A percentile compares a stretch with the other conserved stretches of the same genome.
These are phyloP conservation scores for Margaritispora aquatica DNA, from an alignment of 495 filamentous ascomycete species.

Conservation along the genomic window DNA sequence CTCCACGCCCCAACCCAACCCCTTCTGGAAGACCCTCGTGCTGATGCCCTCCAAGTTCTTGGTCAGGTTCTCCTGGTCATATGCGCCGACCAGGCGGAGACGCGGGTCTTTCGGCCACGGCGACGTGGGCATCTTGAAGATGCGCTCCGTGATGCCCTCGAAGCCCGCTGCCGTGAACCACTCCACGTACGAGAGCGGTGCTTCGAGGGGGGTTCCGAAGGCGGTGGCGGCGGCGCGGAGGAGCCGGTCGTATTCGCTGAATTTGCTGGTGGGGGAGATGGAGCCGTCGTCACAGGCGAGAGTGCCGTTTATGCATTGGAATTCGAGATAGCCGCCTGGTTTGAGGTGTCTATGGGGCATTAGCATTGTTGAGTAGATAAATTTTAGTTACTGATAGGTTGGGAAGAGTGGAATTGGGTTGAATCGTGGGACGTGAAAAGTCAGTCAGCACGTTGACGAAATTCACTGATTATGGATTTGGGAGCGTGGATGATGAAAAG, in stretches of 20 bases:
- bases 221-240: too few relatives aligned
- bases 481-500: too few relatives aligned
- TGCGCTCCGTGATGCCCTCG: conserved; percentile 23
- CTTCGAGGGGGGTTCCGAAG: too few relatives aligned
- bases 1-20: conserved; percentile 51
- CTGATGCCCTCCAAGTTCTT: conserved; percentile 10
- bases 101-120: conserved; percentile 40
- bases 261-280: conserved; percentile 1
- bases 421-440: too few relatives aligned
- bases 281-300: conserved; percentile 15
- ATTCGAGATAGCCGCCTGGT: conserved; percentile 19
- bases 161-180: too few relatives aligned
- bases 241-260: neutral
- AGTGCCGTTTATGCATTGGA: conserved; percentile 5
- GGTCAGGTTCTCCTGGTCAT: conserved; percentile 16
- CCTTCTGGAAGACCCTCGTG: conserved; percentile 35
- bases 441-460: too few relatives aligned
- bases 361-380: too few relatives aligned
- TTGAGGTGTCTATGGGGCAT: conserved; percentile 13
- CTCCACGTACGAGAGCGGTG: too few relatives aligned
- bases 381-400: too few relatives aligned
- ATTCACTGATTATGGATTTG: too few relatives aligned
- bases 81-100: conserved; percentile 40
- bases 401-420: too few relatives aligned
- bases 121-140: conserved; percentile 30